Conservation (phyloP, 352 stramenopile species). For the Pythium monospermum region DNA sequence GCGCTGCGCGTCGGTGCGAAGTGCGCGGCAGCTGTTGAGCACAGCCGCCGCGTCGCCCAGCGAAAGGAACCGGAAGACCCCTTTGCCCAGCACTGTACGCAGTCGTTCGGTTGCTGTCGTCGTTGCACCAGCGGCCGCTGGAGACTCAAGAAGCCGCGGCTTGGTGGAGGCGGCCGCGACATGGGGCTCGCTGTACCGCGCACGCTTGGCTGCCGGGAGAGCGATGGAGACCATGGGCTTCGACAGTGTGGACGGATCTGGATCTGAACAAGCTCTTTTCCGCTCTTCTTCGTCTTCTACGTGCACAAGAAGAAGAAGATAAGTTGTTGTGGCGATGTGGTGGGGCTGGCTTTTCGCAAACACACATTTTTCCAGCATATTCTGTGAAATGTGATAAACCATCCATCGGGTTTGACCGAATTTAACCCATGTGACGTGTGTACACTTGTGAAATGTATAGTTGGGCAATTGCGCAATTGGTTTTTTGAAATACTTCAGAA, state of each 20-base stretch:
- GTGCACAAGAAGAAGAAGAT: not conserved
- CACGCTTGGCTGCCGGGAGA: too few species aligned
- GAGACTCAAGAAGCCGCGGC: too few species aligned
- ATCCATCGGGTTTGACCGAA: not conserved
- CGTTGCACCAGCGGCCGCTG: too few species aligned
- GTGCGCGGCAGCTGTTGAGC: conserved; percentile 6
- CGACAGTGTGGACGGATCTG: too few species aligned
- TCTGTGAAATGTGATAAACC: too few species aligned
- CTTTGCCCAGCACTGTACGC: conserved; percentile 7
- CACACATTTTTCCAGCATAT: conserved; percentile 7
- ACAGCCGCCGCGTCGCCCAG: conserved; percentile 9
- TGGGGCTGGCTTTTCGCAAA: conserved; percentile 7
- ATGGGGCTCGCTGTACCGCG: too few species aligned
- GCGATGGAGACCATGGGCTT: too few species aligned
- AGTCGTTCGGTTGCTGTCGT: conserved; percentile 2
- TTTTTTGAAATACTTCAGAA: not conserved
- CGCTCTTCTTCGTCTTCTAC: too few species aligned
- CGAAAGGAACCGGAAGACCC: conserved; percentile 13
- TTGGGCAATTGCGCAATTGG: conserved; percentile 19
- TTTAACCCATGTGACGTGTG: conserved; percentile 9
- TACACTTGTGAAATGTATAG: conserved; percentile 5
- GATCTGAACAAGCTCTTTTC: too few species aligned
- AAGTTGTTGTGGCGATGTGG: not conserved
- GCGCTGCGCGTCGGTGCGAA: conserved; percentile 5
- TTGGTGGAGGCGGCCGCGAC: too few species aligned